phyloP scores from a whole-genome alignment of 169 alveolate species.

The Babesia sp. region DNA sequence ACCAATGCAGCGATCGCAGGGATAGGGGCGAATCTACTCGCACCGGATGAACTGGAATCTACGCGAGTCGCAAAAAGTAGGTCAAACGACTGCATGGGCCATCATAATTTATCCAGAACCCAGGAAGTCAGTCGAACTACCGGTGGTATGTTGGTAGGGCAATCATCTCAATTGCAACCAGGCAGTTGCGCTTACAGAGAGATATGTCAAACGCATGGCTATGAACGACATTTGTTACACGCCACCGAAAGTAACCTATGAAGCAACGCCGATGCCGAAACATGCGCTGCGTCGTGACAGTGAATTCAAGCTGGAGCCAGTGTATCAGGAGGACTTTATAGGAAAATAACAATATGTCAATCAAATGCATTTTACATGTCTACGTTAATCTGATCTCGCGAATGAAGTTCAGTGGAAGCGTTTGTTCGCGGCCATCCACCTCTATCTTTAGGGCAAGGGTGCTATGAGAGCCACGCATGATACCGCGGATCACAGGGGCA shows the following conservation, averaged over 20 bases:
- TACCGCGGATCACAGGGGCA: slow-evolving; percentile 49
- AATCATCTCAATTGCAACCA: neutral
- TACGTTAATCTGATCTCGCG: slow-evolving; percentile 6
- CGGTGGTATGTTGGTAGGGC: neutral
- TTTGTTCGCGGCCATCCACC: slow-evolving; percentile 33
- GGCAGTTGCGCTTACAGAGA: slow-evolving; percentile 21
- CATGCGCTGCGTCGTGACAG: neutral
- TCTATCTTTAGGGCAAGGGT: slow-evolving; percentile 57
- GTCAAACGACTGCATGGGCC: neutral
- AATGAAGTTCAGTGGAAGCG: slow-evolving; percentile 62
- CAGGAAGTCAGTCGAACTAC: slow-evolving; percentile 1
- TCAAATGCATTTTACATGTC: neutral
- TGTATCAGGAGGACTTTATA: slow-evolving; percentile 25
- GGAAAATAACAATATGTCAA: neutral
- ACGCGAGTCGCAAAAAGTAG: neutral
- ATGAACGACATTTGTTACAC: slow-evolving; percentile 19
- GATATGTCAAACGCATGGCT: slow-evolving; percentile 32
- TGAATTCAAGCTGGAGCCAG: slow-evolving; percentile 36
- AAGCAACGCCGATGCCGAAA: slow-evolving; percentile 9
- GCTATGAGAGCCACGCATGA: slow-evolving; percentile 71
- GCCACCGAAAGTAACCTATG: neutral
- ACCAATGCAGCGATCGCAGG: too few species aligned
- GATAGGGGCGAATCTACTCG: slow-evolving; percentile 1
- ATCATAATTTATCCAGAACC: neutral
- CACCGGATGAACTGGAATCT: slow-evolving; percentile 8